phyloP scores from a whole-genome alignment of 1,139 yeast genomes.

The Magnusiomyces paraingens region DNA sequence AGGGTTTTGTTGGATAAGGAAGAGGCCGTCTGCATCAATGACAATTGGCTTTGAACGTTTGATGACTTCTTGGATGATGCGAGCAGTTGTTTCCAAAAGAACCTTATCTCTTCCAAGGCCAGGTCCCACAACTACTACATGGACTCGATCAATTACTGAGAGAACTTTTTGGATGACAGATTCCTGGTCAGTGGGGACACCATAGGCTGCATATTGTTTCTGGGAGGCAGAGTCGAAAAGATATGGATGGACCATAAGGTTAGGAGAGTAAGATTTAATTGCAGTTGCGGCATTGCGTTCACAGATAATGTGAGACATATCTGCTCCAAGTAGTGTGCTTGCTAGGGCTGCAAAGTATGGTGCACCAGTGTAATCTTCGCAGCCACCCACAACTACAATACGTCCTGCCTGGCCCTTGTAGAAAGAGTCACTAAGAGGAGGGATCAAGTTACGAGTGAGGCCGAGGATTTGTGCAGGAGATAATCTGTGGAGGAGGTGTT shows the following conservation, averaged over 20 bases:
- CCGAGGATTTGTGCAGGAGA: constrained; percentile 18
- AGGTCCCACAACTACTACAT: constrained; percentile 84
- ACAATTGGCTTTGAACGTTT: constrained; percentile 55
- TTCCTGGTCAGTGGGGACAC: constrained; percentile 23
- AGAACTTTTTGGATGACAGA: constrained; percentile 51
- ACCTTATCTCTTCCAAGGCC: constrained; percentile 80
- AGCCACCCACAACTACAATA: constrained; percentile 84
- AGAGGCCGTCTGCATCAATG: constrained; percentile 86
- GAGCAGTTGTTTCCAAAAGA: constrained; percentile 55
- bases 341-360: constrained; percentile 88
- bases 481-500: constrained; percentile 1
- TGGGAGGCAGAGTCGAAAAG: constrained; percentile 35
- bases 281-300: constrained; percentile 71
- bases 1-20: constrained; percentile 51
- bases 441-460: constrained; percentile 50
- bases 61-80: constrained; percentile 52
- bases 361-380: constrained; percentile 95
- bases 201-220: constrained; percentile 4
- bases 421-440: constrained; percentile 65
- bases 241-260: constrained; percentile 94
- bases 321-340: constrained; percentile 79
- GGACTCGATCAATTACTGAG: constrained; percentile 55
- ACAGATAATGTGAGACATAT: constrained; percentile 81
- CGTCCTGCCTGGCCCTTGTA: constrained; percentile 95
- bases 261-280: constrained; percentile 85